Percentiles rank a stretch among this genome's conserved stretches.
These are phyloP conservation scores for Pseudonectria foliicola DNA, from an alignment of 2,329 filamentous ascomycete genomes.

Conservation along the genomic window DNA sequence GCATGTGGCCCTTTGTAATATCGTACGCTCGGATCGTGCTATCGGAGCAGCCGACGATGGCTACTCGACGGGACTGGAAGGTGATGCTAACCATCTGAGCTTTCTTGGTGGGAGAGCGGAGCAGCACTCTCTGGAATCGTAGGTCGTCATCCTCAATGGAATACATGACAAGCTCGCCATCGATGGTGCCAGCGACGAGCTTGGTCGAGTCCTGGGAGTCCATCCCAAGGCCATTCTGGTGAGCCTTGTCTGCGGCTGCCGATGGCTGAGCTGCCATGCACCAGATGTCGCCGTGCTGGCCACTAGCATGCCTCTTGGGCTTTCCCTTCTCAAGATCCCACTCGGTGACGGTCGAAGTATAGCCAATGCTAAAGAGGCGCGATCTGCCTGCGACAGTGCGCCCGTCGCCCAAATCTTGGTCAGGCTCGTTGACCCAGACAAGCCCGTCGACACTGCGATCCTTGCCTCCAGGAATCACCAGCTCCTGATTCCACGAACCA, in stretches of 20 bases:
- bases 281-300: conserved; percentile 95
- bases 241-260: conserved; percentile 14
- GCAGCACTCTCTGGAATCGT: conserved; percentile 68
- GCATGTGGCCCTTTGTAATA: conserved; percentile 64
- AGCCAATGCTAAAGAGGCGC: conserved; percentile 92
- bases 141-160: conserved; percentile 80
- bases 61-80: conserved; percentile 76
- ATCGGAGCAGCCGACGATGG: conserved; percentile 92
- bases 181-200: conserved; percentile 80
- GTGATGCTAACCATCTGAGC: conserved; percentile 84
- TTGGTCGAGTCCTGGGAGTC: conserved; percentile 42
- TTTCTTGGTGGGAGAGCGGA: conserved; percentile 73
- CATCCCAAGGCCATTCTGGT: conserved; percentile 6
- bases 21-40: conserved; percentile 91
- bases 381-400: conserved; percentile 61
- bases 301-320: conserved; percentile 75
- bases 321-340: conserved; percentile 82
- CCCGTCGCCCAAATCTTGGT: conserved; percentile 58
- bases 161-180: conserved; percentile 82
- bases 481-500: conserved; percentile 85
- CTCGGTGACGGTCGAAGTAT: conserved; percentile 85
- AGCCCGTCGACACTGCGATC: conserved; percentile 85
- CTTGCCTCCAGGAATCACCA: conserved; percentile 72
- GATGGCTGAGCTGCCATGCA: conserved; percentile 82
- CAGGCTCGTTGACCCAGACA: conserved; percentile 82